phyloP scores from a whole-genome alignment of 2,329 filamentous ascomycete species.

The Cordyceps cicadae region DNA sequence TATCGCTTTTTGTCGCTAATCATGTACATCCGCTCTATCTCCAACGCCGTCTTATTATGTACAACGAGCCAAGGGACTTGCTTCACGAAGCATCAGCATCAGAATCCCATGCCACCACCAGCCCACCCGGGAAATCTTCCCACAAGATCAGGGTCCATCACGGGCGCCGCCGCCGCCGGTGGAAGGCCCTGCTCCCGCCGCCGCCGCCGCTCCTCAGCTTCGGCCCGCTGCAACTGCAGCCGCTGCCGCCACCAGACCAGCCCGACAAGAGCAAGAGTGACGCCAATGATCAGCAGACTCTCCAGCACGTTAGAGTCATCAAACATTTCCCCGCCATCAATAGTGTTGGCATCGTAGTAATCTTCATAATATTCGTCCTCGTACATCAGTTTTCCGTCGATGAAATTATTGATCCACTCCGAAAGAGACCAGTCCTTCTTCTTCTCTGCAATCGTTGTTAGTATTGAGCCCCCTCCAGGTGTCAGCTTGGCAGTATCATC shows the following conservation, averaged over 20 bases:
- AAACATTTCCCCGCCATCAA: constrained; percentile 52
- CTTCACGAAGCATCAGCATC: neutral
- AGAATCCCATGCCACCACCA: constrained; percentile 28
- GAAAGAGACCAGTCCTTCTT: constrained; percentile 68
- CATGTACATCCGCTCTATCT: constrained; percentile 3
- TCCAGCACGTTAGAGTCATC: constrained; percentile 76
- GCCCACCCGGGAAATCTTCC: constrained; percentile 29
- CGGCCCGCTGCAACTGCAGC: constrained; percentile 49
- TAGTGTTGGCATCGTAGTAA: constrained; percentile 42
- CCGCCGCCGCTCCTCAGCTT: constrained; percentile 25
- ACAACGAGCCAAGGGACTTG: neutral
- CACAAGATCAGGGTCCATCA: constrained; percentile 16
- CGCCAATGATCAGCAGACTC: constrained; percentile 70
- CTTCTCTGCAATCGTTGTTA: constrained; percentile 38
- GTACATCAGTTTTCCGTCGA: constrained; percentile 62
- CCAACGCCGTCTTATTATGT: constrained; percentile 3
- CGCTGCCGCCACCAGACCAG: constrained; percentile 74
- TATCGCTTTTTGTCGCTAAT: neutral
- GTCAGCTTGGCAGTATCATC: constrained; percentile 20
- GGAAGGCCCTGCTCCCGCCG: constrained; percentile 25
- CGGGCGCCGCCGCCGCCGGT: constrained; percentile 16
- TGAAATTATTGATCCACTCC: constrained; percentile 83
- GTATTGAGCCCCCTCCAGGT: neutral
- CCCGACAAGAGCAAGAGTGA: constrained; percentile 65
- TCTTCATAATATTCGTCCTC: constrained; percentile 50